These are phyloP conservation scores for Daldinia concentrica DNA, from an alignment of 495 filamentous ascomycete species.

Conservation along the genomic window DNA sequence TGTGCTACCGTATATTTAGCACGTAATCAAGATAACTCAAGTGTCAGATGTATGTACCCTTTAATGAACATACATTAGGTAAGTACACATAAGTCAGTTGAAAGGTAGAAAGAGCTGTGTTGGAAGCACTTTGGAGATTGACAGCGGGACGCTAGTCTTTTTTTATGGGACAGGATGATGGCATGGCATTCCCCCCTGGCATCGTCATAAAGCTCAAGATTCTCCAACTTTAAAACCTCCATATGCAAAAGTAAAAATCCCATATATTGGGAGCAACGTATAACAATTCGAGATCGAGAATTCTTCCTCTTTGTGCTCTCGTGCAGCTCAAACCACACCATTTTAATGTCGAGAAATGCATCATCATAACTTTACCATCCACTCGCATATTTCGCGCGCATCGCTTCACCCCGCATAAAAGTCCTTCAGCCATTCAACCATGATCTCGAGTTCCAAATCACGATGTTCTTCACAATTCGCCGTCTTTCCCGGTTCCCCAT, in stretches of 20 bases:
- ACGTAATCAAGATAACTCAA: neutral
- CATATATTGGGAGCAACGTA: slow-evolving; percentile 5
- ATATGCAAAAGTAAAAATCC: neutral
- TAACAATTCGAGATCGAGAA: slow-evolving; percentile 9
- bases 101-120: neutral
- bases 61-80: neutral
- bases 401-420: slow-evolving; percentile 35
- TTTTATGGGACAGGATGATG: slow-evolving; percentile 3
- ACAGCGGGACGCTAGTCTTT: neutral
- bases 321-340: slow-evolving; percentile 20
- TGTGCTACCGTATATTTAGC: slow-evolving; percentile 13
- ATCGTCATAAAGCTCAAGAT: neutral
- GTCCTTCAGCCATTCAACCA: slow-evolving; percentile 20
- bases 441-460: slow-evolving; percentile 36
- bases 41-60: neutral
- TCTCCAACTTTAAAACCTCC: slow-evolving; percentile 8
- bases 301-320: slow-evolving; percentile 7
- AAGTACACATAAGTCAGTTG: neutral
- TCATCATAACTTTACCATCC: slow-evolving; percentile 32
- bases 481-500: slow-evolving; percentile 30
- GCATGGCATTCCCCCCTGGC: neutral
- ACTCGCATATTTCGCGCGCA: slow-evolving; percentile 35
- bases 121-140: neutral
- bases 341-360: slow-evolving; percentile 32
- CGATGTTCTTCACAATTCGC: slow-evolving; percentile 29